Percentiles rank a stretch among this genome's conserved stretches.
Conservation (phyloP, 2,329 filamentous ascomycete genomes). For the Epichloe bromicola region DNA sequence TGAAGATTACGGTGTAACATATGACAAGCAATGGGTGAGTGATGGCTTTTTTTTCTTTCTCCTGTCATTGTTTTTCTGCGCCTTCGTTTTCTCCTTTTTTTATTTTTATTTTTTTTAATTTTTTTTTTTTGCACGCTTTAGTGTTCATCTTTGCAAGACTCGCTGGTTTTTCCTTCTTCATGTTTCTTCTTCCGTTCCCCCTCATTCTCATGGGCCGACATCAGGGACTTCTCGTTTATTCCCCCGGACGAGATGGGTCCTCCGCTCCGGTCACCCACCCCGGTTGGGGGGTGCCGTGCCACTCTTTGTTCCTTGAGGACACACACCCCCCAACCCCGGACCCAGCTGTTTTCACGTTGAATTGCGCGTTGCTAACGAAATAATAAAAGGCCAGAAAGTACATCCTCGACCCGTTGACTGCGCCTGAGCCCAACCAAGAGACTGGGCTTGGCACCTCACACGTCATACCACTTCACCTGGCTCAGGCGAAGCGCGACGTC, state of each 20-base stretch:
- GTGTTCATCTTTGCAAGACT: neutral
- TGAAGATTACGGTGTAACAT: slow-evolving; percentile 1
- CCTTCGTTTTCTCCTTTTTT: neutral
- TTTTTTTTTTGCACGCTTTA: neutral
- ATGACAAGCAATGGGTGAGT: slow-evolving; percentile 39
- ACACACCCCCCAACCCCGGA: no score
- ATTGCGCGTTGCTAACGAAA: neutral
- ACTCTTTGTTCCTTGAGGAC: no score
- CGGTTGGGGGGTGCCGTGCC: no score
- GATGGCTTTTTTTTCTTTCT: slow-evolving; percentile 6
- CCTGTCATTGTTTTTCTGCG: neutral
- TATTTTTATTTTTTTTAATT: neutral
- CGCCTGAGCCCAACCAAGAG: slow-evolving; percentile 53
- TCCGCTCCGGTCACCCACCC: no score
- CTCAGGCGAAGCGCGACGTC: slow-evolving; percentile 48
- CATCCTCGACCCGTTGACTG: slow-evolving; percentile 56
- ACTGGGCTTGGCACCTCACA: slow-evolving; percentile 51
- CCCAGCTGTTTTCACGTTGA: neutral
- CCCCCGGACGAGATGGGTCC: no score
- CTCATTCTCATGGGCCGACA: neutral
- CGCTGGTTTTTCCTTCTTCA: neutral
- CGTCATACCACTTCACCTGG: slow-evolving; percentile 48
- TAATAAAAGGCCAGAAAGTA: slow-evolving; percentile 45
- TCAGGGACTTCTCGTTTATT: neutral
- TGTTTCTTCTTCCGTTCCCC: neutral